Evolutionary conservation across 805 yeast species (phyloP), one percentile per base, ranked within the genome.

Genomic region (Candida silvicultrix): DNA sequence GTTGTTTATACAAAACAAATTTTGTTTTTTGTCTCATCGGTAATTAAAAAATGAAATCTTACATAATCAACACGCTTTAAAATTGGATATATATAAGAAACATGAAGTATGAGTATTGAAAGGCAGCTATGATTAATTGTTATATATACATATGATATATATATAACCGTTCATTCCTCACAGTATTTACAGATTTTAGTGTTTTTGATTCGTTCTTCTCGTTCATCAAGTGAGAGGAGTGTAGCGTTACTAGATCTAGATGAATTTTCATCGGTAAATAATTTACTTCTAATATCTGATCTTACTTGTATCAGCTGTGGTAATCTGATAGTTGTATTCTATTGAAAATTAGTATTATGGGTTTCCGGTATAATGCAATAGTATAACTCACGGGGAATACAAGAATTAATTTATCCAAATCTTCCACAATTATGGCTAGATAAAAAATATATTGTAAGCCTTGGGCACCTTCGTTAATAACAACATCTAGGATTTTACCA

Each of bases 391-490:
- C 67, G 4, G 59, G 55, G 42, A 72, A 65, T 21, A 67, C 52
- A 29, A 70, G 46, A 18, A 55, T 56, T 25, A 68, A 51, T 38
- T 53, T 57, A 15, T 57, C 55, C 9, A 52, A 55, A 34, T 67
- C 70, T 44, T 71, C 71, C 16, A 81, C 74, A 32, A 85, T 65
- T 5, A 85, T 67, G 38, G 83, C 78, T 59, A 86, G 64, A 56
- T 85, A 82, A 59, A 73, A 82, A 2, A 82, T 68, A 10, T 85
- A 88, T 50, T 81, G 81, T 50, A 80, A 75, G 6, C 83, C 83
- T 45, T 71, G 71, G 58, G 87, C 85, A 0, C 86, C 90, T 61
- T 87, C 95, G 58, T 85, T 85, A 22, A 87, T 80, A 0, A 84
- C 76, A 11, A 86, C 61, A 59, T 85, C 92, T 4, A 76, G 72